Conservation (phyloP, 1,139 yeast genomes). For the Suhomyces kunorum region DNA sequence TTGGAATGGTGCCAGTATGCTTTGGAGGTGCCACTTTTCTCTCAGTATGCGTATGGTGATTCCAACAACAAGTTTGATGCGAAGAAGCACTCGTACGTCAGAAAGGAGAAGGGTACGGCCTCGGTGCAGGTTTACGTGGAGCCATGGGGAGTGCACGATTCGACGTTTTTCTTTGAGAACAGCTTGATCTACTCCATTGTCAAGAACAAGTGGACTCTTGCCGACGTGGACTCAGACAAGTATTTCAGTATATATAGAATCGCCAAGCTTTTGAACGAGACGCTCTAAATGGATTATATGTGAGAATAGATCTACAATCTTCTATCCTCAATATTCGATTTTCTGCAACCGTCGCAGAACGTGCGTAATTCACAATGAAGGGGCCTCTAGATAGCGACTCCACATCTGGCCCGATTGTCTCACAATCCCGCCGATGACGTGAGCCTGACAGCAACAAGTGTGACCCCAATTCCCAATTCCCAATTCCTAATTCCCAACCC, state of each 20-base stretch:
- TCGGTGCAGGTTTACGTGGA: slow-evolving; percentile 33
- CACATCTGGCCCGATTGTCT: too few relatives aligned
- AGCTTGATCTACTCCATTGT: slow-evolving; percentile 11
- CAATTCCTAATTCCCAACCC: not conserved
- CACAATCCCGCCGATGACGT: too few relatives aligned
- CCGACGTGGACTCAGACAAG: slow-evolving; percentile 16
- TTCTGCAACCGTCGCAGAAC: too few relatives aligned
- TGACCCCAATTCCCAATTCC: too few relatives aligned
- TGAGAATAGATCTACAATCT: not conserved
- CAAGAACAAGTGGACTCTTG: slow-evolving; percentile 8
- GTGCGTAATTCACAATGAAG: too few relatives aligned
- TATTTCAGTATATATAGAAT: slow-evolving; percentile 33
- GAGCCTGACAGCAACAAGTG: too few relatives aligned
- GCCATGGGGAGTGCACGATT: slow-evolving; percentile 50
- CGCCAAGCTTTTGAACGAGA: slow-evolving; percentile 30
- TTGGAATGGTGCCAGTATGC: slow-evolving; percentile 40
- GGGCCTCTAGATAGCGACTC: too few relatives aligned
- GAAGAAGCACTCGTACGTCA: slow-evolving; percentile 22
- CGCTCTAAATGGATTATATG: not conserved
- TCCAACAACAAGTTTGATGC: slow-evolving; percentile 27
- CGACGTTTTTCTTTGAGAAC: slow-evolving; percentile 37
- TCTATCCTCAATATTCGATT: too few relatives aligned
- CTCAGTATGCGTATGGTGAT: slow-evolving; percentile 25
- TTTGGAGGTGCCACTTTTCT: slow-evolving; percentile 28
- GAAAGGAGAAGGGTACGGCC: slow-evolving; percentile 18